Percentiles rank a stretch among this genome's conserved stretches.
These are phyloP conservation scores for Diversispora eburnea DNA, from an alignment of 192 early-diverging fungal species.

Conservation along the genomic window DNA sequence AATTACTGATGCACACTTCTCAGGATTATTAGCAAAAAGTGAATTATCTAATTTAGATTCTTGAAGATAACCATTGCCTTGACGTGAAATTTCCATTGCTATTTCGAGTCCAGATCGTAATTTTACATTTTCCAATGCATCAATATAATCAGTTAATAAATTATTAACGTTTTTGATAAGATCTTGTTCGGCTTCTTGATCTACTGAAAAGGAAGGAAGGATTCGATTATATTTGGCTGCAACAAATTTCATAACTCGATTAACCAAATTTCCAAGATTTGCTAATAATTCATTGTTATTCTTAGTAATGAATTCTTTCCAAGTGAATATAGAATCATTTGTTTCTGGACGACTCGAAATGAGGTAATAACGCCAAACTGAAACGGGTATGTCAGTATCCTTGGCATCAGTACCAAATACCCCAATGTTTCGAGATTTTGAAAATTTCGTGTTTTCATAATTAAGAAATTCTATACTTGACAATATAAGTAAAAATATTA, in stretches of 20 bases:
- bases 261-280: slow-evolving; percentile 97
- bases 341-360: slow-evolving; percentile 90
- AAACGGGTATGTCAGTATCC: slow-evolving; percentile 82
- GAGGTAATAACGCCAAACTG: slow-evolving; percentile 98
- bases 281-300: slow-evolving; percentile 96
- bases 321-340: slow-evolving; percentile 86
- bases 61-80: slow-evolving; percentile 94
- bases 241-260: slow-evolving; percentile 93
- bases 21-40: slow-evolving; percentile 72
- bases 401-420: slow-evolving; percentile 96
- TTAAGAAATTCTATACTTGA: slow-evolving; percentile 81
- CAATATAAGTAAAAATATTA: slow-evolving; percentile 12
- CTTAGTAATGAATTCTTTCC: slow-evolving; percentile 86
- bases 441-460: slow-evolving; percentile 96
- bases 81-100: slow-evolving; percentile 92
- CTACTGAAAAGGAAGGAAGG: slow-evolving; percentile 58
- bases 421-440: slow-evolving; percentile 91
- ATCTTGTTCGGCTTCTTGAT: slow-evolving; percentile 58
- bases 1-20: slow-evolving; percentile 85
- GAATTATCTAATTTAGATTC: slow-evolving; percentile 88
- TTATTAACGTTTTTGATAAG: slow-evolving; percentile 82
- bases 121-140: slow-evolving; percentile 78
- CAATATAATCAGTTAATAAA: slow-evolving; percentile 71
- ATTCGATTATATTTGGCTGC: slow-evolving; percentile 86
- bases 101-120: slow-evolving; percentile 74